Conservation (phyloP, 2,329 filamentous ascomycete genomes). For the Nannizzia gypsea region DNA sequence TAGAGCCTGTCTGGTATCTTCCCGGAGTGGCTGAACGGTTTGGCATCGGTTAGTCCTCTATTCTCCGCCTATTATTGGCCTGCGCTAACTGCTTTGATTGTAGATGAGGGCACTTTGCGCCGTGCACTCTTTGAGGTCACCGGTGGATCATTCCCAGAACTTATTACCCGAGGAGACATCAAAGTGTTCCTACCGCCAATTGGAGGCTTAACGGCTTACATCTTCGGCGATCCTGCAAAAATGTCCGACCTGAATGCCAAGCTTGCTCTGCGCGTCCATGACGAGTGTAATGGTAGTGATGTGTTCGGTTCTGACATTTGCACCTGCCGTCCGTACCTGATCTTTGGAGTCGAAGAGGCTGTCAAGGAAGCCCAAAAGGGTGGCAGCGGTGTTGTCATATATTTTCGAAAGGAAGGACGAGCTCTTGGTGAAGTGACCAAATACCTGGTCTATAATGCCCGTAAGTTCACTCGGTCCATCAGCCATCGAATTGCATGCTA, state of each 20-base stretch:
- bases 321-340: conserved; percentile 82
- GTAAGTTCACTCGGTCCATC: conserved; percentile 25
- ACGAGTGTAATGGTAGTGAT: conserved; percentile 90
- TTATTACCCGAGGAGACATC: conserved; percentile 88
- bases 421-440: conserved; percentile 93
- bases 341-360: conserved; percentile 93
- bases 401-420: conserved; percentile 94
- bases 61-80: neutral
- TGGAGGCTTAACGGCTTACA: conserved; percentile 89
- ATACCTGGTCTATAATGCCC: conserved; percentile 54
- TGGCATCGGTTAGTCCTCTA: conserved; percentile 54
- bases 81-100: neutral
- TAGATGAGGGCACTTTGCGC: conserved; percentile 75
- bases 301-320: conserved; percentile 98
- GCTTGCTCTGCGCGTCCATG: conserved; percentile 74
- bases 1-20: conserved; percentile 86
- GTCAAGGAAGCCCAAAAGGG: conserved; percentile 94
- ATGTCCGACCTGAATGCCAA: conserved; percentile 76
- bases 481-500: conserved; percentile 8
- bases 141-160: conserved; percentile 88
- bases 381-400: conserved; percentile 89
- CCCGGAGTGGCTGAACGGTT: conserved; percentile 85
- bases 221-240: conserved; percentile 87
- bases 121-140: conserved; percentile 89
- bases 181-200: conserved; percentile 95